Conservation (phyloP, 2,329 filamentous ascomycete genomes). For the Furcasterigmium furcatum region DNA sequence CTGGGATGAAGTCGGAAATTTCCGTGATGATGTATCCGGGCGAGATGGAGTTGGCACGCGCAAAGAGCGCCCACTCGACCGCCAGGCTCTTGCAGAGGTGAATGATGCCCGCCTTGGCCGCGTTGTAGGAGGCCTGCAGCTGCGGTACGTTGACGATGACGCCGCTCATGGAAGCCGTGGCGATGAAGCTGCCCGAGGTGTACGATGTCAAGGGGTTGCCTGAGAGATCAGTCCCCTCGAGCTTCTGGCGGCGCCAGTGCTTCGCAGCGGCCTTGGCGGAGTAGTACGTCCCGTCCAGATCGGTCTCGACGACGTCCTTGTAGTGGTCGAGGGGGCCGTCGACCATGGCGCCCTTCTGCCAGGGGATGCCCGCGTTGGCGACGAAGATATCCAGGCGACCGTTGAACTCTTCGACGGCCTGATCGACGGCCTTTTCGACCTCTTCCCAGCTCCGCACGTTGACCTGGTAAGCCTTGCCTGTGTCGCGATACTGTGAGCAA, state of each 20-base stretch:
- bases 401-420: constrained; percentile 63
- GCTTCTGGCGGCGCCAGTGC: constrained; percentile 69
- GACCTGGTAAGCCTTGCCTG: constrained; percentile 60
- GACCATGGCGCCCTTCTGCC: constrained; percentile 66
- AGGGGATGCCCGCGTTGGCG: constrained; percentile 74
- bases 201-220: constrained; percentile 60
- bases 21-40: constrained; percentile 77
- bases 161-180: constrained; percentile 75
- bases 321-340: constrained; percentile 64
- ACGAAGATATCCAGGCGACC: constrained; percentile 75
- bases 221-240: constrained; percentile 59
- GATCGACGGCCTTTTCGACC: constrained; percentile 47
- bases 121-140: constrained; percentile 71
- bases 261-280: constrained; percentile 67
- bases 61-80: constrained; percentile 75
- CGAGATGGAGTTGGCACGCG: constrained; percentile 68
- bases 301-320: constrained; percentile 64
- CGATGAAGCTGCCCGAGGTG: constrained; percentile 67
- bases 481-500: constrained; percentile 5
- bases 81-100: constrained; percentile 65
- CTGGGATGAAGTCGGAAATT: constrained; percentile 61
- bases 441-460: constrained; percentile 52
- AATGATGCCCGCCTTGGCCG: constrained; percentile 64
- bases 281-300: constrained; percentile 77
- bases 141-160: constrained; percentile 78